Evolutionary conservation across 179 eudicot genomes (phyloP).

Genomic region (Dionaea muscipula): DNA sequence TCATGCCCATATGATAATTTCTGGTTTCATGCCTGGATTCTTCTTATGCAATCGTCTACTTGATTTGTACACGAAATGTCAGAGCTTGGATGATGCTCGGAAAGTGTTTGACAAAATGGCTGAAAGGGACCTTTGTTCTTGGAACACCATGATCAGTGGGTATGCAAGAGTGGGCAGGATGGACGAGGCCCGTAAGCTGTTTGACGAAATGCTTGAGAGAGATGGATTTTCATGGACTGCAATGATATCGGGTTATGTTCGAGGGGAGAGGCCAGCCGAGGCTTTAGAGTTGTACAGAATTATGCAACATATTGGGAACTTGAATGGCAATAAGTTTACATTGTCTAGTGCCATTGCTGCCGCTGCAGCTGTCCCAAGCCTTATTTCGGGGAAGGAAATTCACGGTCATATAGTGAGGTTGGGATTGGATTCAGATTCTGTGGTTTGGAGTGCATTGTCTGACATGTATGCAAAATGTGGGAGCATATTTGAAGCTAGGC

Average conservation of each 20-base stretch:
- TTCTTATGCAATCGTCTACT: conserved; percentile 45
- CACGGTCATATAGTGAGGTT: conserved; percentile 55
- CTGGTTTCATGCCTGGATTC: conserved; percentile 38
- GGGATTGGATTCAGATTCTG: conserved; percentile 56
- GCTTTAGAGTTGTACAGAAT: conserved; percentile 48
- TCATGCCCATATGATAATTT: conserved; percentile 32
- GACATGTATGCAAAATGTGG: conserved; percentile 80
- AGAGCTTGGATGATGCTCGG: conserved; percentile 43
- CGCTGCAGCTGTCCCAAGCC: conserved; percentile 33
- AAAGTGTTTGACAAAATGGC: conserved; percentile 49
- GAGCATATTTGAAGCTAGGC: conserved; percentile 44
- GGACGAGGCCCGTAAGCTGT: conserved; percentile 35
- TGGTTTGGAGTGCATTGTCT: conserved; percentile 63
- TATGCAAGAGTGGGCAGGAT: conserved; percentile 31
- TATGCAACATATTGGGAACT: conserved; percentile 32
- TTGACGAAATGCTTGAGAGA: conserved; percentile 54
- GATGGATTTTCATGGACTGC: conserved; percentile 80
- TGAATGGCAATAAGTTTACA: conserved; percentile 36
- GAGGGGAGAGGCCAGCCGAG: conserved; percentile 29
- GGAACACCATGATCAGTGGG: conserved; percentile 64
- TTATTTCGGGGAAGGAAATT: conserved; percentile 56
- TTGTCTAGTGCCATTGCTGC: conserved; percentile 63
- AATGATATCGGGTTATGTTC: conserved; percentile 62
- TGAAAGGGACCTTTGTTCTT: conserved; percentile 49
- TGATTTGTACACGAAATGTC: conserved; percentile 45